Evolutionary conservation across 179 eudicot genomes (phyloP).

Genomic region (Nepenthes alata): DNA sequence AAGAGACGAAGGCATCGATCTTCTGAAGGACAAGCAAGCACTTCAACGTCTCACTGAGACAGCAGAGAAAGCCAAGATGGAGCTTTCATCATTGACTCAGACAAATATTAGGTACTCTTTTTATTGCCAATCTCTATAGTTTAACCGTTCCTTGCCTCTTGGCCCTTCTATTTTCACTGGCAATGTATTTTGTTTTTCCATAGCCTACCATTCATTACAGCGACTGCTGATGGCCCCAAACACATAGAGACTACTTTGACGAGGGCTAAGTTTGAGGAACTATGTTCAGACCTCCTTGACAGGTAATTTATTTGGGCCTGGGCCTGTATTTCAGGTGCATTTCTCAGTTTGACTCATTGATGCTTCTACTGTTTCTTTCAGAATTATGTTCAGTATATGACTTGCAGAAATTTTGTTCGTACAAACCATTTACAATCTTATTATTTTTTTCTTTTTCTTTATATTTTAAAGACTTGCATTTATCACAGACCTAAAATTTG

Average conservation of each 20-base stretch:
- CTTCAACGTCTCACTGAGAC: conserved; percentile 94
- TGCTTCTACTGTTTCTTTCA: not conserved
- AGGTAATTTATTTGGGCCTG: conserved; percentile 28
- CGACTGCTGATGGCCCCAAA: conserved; percentile 98
- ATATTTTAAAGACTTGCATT: no score
- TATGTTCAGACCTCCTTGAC: conserved; percentile 86
- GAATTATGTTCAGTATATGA: no score
- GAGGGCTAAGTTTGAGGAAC: conserved; percentile 89
- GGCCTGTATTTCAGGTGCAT: not conserved
- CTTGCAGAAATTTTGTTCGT: no score
- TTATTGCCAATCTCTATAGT: not conserved
- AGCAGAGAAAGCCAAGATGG: conserved; percentile 98
- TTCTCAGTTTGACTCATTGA: not conserved
- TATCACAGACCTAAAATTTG: no score
- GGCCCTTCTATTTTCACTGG: not conserved
- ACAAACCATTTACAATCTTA: no score
- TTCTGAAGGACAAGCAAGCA: conserved; percentile 92
- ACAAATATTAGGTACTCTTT: conserved; percentile 58
- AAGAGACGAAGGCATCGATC: conserved; percentile 83
- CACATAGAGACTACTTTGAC: conserved; percentile 93
- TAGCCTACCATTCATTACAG: conserved; percentile 93
- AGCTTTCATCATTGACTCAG: conserved; percentile 83
- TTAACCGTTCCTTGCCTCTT: not conserved
- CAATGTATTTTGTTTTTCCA: not conserved
- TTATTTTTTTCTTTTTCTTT: no score